Base-by-base conservation (phyloP, 257 asterid genomes). In the Rhazya stricta region DNA sequence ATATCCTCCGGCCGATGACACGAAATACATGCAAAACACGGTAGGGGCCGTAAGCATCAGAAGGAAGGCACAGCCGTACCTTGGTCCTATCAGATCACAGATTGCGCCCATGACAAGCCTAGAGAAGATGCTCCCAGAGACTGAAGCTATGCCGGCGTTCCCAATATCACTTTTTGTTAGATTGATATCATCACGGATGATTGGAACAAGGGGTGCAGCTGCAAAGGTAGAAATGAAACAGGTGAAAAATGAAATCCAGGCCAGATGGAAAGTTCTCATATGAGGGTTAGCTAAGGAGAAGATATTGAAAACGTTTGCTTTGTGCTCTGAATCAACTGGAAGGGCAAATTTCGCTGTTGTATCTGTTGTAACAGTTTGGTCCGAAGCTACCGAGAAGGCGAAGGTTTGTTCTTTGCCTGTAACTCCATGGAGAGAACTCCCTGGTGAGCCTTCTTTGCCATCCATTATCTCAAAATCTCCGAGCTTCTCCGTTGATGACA, bases 251-350 rank as follows among this genome's bases (percentile, higher is more conserved):
- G 91, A 77, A 13, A 83, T 85, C 94, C 94, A 85, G 13, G 90
- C 82, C 36, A 86, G 88, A 71, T 88, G 91, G 78, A 88, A 88
- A 6, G 93, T 81, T 72, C 84, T 54, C 93, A 88, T 89, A 75
- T 89, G 90, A 0, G 91, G 91, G 1, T 78, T 79, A 6, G 90
- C 85, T 1, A 87, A 79, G 0, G 91, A 89, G 12, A 76, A 53
- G 7, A 85, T 27, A n/a, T 77, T 86, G 78, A 89, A 84, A 1
- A 72, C 79, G 67, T 66, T 89, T 41, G 94, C 83, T 66, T 87
- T 89, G 88, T 85, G 89, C 78, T 87, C 92, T 0, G 94, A 87
- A 62, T 89, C 94, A 0, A 89, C 89, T 6, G 89, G 88, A 16
- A 89, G n/a, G 4, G 74, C 30, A 67, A 89, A 89, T 37, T 81